phyloP scores from a whole-genome alignment of 805 yeast species.

The Starmerella gropengiesseri region DNA sequence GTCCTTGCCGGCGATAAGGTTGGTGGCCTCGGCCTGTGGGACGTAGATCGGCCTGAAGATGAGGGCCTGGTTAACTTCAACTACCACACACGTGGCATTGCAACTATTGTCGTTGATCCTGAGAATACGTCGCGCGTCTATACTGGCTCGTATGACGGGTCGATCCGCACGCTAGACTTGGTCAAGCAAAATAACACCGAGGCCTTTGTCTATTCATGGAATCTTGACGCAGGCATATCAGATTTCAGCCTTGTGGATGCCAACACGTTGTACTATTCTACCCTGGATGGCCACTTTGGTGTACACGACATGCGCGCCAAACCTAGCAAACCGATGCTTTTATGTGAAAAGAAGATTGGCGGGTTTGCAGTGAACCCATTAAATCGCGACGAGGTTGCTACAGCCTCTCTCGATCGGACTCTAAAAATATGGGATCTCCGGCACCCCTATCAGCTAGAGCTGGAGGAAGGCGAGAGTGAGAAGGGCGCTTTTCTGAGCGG shows the following conservation, averaged over 20 bases:
- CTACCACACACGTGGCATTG: slow-evolving; percentile 65
- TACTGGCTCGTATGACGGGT: slow-evolving; percentile 80
- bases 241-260: slow-evolving; percentile 54
- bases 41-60: slow-evolving; percentile 40
- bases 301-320: slow-evolving; percentile 52
- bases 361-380: slow-evolving; percentile 73
- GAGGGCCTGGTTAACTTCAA: slow-evolving; percentile 48
- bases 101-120: slow-evolving; percentile 48
- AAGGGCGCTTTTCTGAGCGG: slow-evolving; percentile 35
- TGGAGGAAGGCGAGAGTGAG: slow-evolving; percentile 16
- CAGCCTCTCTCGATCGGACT: slow-evolving; percentile 82
- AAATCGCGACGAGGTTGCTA: slow-evolving; percentile 54
- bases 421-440: slow-evolving; percentile 82
- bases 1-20: slow-evolving; percentile 77
- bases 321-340: slow-evolving; percentile 29
- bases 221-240: slow-evolving; percentile 49
- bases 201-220: slow-evolving; percentile 44
- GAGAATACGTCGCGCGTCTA: slow-evolving; percentile 44
- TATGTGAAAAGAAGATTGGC: slow-evolving; percentile 88
- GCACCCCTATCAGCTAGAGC: slow-evolving; percentile 16
- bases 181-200: slow-evolving; percentile 49
- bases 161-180: slow-evolving; percentile 63
- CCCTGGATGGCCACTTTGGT: slow-evolving; percentile 70
- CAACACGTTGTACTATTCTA: slow-evolving; percentile 57
- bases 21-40: slow-evolving; percentile 88